Evolutionary conservation across 139 green algal genomes (phyloP), one percentile per base, ranked within the genome.

Genomic region (Auxenochlorella protothecoides): DNA sequence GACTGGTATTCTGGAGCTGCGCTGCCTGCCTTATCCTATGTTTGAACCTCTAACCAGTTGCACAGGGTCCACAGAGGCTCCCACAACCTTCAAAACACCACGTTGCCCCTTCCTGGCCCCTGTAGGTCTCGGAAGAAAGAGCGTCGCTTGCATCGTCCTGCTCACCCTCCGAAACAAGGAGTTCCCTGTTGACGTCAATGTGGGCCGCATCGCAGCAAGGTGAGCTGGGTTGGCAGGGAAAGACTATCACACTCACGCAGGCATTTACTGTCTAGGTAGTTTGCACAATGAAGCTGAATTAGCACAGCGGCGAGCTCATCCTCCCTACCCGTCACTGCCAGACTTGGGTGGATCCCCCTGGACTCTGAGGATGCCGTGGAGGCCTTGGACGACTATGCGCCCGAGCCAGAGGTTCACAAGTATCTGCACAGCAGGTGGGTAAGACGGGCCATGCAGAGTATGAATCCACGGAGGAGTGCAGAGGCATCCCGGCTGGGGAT

Each of bases 111-210:
- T 4, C 59, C 63, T 52, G 52, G 11, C 52, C n/a, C 59, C 3
- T 59, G 44, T 78, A 74, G 88, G 88, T 4, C 79, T 93, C 66
- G 88, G 88, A 0, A 72, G 83, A 63, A 93, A 93, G 83, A 91
- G 84, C 68, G 73, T 83, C 10, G 85, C 79, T 3, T 94, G 89
- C 77, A 86, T 94, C 60, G 79, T 83, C 70, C 80, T 94, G 69
- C 74, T 94, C 5, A 77, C 66, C 6, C 76, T 94, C 59, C 66
- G 71, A 13, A 74, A 79, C 68, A 70, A 72, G 12, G 82, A 88
- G 66, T 94, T 94, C 12, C 88, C 88, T 2, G 89, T 94, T 59
- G 89, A 94, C 72, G 80, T 81, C 16, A 94, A 94, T 63, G 88
- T 94, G 66, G 89, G 79, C 56, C 63, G 89, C 44, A 92, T 94